These are phyloP conservation scores for Paspalum vaginatum DNA, from an alignment of 176 grass and related monocot genomes.

Conservation along the genomic window DNA sequence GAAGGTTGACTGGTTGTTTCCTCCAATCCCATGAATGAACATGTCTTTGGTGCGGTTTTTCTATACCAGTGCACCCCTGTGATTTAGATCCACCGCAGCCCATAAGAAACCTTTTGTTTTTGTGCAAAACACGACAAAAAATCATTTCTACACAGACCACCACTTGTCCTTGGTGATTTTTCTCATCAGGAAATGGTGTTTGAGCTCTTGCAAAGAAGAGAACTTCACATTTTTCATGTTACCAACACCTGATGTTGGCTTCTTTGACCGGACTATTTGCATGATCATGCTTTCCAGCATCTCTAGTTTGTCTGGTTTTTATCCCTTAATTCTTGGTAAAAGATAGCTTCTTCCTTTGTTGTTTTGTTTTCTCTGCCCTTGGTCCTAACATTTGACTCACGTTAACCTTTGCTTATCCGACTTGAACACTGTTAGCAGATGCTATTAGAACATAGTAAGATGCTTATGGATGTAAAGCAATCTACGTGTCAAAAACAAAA, in stretches of 20 bases:
- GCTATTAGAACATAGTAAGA: not conserved
- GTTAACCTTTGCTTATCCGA: constrained; percentile 16
- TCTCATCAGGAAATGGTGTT: not conserved
- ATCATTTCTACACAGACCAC: not conserved
- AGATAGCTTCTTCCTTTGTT: too few relatives aligned
- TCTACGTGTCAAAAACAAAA: not conserved
- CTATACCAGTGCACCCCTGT: not conserved
- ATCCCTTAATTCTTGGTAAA: too few relatives aligned
- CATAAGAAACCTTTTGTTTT: not conserved
- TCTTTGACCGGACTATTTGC: constrained; percentile 3
- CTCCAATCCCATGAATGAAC: constrained; percentile 5
- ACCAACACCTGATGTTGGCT: not conserved
- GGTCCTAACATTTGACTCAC: not conserved
- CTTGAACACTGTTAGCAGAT: not conserved
- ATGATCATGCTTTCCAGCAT: constrained; percentile 14
- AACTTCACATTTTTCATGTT: not conserved
- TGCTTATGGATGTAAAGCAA: constrained; percentile 24
- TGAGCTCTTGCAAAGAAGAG: constrained; percentile 25
- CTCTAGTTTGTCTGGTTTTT: too few relatives aligned
- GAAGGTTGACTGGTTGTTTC: constrained; percentile 14
- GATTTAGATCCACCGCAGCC: not conserved
- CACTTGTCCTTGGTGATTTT: not conserved
- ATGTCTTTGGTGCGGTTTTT: not conserved
- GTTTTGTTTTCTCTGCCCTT: too few relatives aligned
- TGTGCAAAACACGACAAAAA: not conserved